These are phyloP conservation scores for Mycena filopes DNA, from an alignment of 768 basidiomycete genomes.

Conservation along the genomic window DNA sequence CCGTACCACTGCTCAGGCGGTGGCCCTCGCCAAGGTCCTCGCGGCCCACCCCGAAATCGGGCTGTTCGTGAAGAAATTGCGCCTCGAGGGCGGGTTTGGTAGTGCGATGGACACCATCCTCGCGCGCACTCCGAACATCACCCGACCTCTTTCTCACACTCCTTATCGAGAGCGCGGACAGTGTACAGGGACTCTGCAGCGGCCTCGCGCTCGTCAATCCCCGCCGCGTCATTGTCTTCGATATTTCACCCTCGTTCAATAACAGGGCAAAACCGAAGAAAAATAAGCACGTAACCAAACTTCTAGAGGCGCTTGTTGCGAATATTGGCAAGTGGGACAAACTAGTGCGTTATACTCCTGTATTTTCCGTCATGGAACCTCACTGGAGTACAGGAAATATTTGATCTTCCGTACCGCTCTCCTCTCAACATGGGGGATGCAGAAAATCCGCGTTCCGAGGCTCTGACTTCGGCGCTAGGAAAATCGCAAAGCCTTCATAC, in stretches of 20 bases:
- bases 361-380: not conserved
- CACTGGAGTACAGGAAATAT: not conserved
- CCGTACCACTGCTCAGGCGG: constrained; percentile 5
- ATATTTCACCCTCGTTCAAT: too few species aligned
- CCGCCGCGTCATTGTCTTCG: too few species aligned
- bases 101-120: not conserved
- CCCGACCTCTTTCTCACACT: constrained; percentile 3
- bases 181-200: not conserved
- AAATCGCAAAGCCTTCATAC: not conserved
- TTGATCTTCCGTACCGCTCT: constrained; percentile 8
- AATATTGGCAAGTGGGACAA: constrained; percentile 1
- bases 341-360: not conserved
- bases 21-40: not conserved
- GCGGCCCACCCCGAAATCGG: not conserved
- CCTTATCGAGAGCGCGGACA: not conserved
- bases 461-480: not conserved
- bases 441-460: not conserved
- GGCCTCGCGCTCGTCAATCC: constrained; percentile 18
- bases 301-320: too few species aligned
- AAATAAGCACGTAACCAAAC: too few species aligned
- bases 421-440: not conserved
- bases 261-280: too few species aligned
- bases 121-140: constrained; percentile 15
- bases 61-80: constrained; percentile 2
- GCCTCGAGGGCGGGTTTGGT: constrained; percentile 21